Conservation (phyloP, 2,329 filamentous ascomycete species). For the Exophiala alcalophila region DNA sequence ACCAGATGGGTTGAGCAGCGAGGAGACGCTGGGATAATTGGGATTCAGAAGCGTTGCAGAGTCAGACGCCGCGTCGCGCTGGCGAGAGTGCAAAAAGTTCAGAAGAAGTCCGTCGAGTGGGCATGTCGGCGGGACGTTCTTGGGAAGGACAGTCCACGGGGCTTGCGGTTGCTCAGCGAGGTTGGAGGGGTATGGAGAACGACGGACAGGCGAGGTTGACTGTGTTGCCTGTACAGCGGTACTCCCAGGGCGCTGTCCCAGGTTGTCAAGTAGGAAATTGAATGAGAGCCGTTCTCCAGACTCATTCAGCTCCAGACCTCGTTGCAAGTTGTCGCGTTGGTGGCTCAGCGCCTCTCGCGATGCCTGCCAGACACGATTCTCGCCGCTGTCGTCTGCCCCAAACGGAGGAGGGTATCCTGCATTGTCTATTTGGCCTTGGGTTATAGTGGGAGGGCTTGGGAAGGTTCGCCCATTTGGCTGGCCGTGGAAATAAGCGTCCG, state of each 20-base stretch:
- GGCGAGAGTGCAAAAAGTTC: conserved; percentile 70
- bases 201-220: conserved; percentile 8
- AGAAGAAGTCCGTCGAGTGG: conserved; percentile 75
- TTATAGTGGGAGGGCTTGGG: conserved; percentile 32
- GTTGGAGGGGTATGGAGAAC: conserved; percentile 26
- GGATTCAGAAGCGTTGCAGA: conserved; percentile 68
- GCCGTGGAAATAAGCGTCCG: conserved; percentile 33
- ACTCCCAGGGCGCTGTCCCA: conserved; percentile 54
- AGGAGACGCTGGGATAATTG: conserved; percentile 74
- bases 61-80: conserved; percentile 57
- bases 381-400: conserved; percentile 8
- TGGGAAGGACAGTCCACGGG: conserved; percentile 46
- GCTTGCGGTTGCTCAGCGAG: conserved; percentile 32
- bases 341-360: conserved; percentile 41
- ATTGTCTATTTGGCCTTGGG: conserved; percentile 14
- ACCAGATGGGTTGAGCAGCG: conserved; percentile 64
- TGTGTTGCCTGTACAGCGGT: conserved; percentile 1
- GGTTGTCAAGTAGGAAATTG: conserved; percentile 66
- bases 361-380: conserved; percentile 16
- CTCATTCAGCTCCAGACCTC: conserved; percentile 57
- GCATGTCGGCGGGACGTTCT: conserved; percentile 67
- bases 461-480: conserved; percentile 31
- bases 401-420: conserved; percentile 14
- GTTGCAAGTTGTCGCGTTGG: conserved; percentile 40
- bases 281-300: conserved; percentile 65